These are phyloP conservation scores for Tripterygium wilfordii DNA, from an alignment of 177 flowering plant genomes.

Conservation along the genomic window DNA sequence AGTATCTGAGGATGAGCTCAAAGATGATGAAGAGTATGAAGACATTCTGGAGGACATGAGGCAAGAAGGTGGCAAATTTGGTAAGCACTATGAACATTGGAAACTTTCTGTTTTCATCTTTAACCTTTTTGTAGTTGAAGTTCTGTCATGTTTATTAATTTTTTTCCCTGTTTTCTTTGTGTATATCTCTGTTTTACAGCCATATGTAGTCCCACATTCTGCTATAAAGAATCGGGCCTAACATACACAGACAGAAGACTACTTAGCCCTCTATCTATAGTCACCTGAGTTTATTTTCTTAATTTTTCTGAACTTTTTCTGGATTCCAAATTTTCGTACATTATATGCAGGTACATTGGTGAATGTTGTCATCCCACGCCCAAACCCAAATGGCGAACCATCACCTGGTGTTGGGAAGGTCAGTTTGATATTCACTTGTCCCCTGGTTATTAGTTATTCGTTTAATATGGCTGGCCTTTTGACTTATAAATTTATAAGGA, in stretches of 20 bases:
- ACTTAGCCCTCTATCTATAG: conserved; percentile 23
- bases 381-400: conserved; percentile 60
- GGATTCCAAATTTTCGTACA: conserved; percentile 5
- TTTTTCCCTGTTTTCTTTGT: conserved; percentile 34
- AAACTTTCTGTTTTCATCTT: not conserved
- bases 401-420: conserved; percentile 91
- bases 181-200: conserved; percentile 75
- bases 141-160: conserved; percentile 11
- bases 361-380: conserved; percentile 86
- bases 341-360: conserved; percentile 65
- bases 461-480: no score
- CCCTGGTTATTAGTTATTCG: no score
- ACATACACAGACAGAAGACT: conserved; percentile 46
- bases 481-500: no score
- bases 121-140: not conserved
- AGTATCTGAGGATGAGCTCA: conserved; percentile 71
- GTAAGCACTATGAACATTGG: no score
- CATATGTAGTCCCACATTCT: conserved; percentile 42
- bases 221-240: conserved; percentile 58
- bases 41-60: conserved; percentile 94
- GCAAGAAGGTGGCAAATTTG: conserved; percentile 80
- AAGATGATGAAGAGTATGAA: conserved; percentile 79
- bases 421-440: conserved; percentile 17
- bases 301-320: not conserved
- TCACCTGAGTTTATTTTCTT: conserved; percentile 8